Percentiles rank a stretch among this genome's conserved stretches.
phyloP scores from a whole-genome alignment of 2,329 filamentous ascomycete species.

The Apiospora phragmitis region DNA sequence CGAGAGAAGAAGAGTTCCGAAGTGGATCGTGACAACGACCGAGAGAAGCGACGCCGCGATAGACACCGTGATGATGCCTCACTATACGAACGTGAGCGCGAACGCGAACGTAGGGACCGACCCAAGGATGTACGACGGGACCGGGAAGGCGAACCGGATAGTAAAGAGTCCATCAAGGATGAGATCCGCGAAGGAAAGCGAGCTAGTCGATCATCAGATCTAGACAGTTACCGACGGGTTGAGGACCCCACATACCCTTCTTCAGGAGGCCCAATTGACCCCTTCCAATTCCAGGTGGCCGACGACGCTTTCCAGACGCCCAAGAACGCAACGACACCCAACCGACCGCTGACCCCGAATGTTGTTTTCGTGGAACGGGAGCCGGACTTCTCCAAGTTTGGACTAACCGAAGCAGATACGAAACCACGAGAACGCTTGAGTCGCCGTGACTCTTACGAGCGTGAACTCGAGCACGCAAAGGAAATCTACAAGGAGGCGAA shows the following conservation, averaged over 20 bases:
- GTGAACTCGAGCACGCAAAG: slow-evolving; percentile 45
- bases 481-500: slow-evolving; percentile 46
- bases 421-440: slow-evolving; percentile 42
- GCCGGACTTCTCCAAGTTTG: slow-evolving; percentile 45
- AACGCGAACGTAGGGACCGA: slow-evolving; percentile 20
- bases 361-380: slow-evolving; percentile 56
- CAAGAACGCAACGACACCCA: slow-evolving; percentile 36
- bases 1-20: slow-evolving; percentile 23
- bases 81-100: slow-evolving; percentile 29
- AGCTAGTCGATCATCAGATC: slow-evolving; percentile 19
- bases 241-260: slow-evolving; percentile 25
- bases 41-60: slow-evolving; percentile 24
- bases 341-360: slow-evolving; percentile 47
- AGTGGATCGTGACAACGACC: slow-evolving; percentile 21
- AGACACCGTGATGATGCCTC: slow-evolving; percentile 30
- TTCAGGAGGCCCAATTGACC: slow-evolving; percentile 45
- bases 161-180: slow-evolving; percentile 27
- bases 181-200: slow-evolving; percentile 19
- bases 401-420: slow-evolving; percentile 26
- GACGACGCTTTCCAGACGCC: slow-evolving; percentile 54
- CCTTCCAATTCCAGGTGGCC: slow-evolving; percentile 59
- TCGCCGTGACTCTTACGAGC: slow-evolving; percentile 52
- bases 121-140: slow-evolving; percentile 19
- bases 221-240: slow-evolving; percentile 29
- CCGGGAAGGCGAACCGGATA: slow-evolving; percentile 28